Evolutionary conservation across 2,329 filamentous ascomycete species (phyloP), one percentile per base, ranked within the genome.

Genomic region (Teratosphaeria destructans): DNA sequence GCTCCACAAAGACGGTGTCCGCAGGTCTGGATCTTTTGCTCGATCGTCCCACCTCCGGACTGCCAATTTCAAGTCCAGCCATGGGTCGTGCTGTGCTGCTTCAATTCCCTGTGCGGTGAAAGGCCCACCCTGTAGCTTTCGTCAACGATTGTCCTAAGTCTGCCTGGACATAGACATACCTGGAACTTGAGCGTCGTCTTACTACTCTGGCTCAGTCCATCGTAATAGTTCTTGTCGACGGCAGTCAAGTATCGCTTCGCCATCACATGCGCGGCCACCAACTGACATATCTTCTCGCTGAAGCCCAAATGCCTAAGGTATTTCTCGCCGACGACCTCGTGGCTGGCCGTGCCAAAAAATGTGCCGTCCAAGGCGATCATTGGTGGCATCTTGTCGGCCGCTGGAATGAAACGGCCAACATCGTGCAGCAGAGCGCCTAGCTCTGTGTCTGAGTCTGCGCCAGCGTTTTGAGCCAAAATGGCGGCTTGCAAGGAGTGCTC

Each of bases 361-460:
- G 69, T 66, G 2, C 62, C 60, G 47, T 65, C 66, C 6, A 64
- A 63, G 11, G 59, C 60, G 37, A 72, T 63, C 26, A 68, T 64
- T 23, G 59, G 54, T 7, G 55, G 34, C 62, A 63, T 63, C 23
- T 64, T 60, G 64, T 70, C 26, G 61, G 70, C 29, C 60, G 66
- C 60, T 67, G 75, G 75, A 14, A 77, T 71, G 59, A 77, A 74
- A 29, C 76, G 74, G 16, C 75, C 75, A 55, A 77, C 73, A 57
- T 78, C 76, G 61, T 77, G 76, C 5, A 77, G 67, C 10, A 77
- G 64, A 7, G 75, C 72, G 0, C 74, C 75, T 27, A 75, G 66
- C 3, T 76, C 62, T 3, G 72, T 70, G n/a, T 70, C 66, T 14
- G 66, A 62, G 49, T 69, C 65, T 14, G 62, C 60, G 26, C 60